Evolutionary conservation across 2,329 filamentous ascomycete genomes (phyloP).

Genomic region (Xylaria sp.): DNA sequence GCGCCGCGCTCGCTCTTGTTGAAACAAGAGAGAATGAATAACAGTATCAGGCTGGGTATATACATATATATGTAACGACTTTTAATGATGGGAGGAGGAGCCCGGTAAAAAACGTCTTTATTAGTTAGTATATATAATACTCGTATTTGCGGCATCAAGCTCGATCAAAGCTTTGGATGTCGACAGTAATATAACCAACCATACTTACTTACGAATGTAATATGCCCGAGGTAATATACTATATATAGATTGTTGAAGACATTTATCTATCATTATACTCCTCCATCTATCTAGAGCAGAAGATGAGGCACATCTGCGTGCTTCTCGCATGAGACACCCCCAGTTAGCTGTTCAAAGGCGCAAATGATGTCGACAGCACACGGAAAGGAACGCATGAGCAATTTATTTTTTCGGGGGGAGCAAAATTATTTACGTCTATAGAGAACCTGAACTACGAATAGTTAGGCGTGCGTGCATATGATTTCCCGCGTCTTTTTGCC

Average conservation of each 20-base stretch:
- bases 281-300: neutral
- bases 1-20: neutral
- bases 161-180: conserved; percentile 2
- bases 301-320: neutral
- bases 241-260: neutral
- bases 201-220: conserved; percentile 13
- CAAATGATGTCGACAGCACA: neutral
- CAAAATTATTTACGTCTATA: conserved; percentile 26
- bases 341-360: neutral
- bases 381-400: neutral
- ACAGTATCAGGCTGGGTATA: neutral
- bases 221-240: neutral
- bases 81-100: neutral
- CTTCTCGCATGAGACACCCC: neutral
- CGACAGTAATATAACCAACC: conserved; percentile 12
- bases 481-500: neutral
- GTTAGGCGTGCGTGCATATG: conserved; percentile 25
- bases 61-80: neutral
- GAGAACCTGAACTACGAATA: neutral
- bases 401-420: neutral
- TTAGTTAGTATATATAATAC: conserved; percentile 17
- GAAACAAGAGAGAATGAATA: neutral
- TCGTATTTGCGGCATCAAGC: neutral
- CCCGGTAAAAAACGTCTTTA: neutral
- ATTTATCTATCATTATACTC: neutral